These are phyloP conservation scores for Melanomma pulvis-pyrius DNA, from an alignment of 495 filamentous ascomycete genomes.

Conservation along the genomic window DNA sequence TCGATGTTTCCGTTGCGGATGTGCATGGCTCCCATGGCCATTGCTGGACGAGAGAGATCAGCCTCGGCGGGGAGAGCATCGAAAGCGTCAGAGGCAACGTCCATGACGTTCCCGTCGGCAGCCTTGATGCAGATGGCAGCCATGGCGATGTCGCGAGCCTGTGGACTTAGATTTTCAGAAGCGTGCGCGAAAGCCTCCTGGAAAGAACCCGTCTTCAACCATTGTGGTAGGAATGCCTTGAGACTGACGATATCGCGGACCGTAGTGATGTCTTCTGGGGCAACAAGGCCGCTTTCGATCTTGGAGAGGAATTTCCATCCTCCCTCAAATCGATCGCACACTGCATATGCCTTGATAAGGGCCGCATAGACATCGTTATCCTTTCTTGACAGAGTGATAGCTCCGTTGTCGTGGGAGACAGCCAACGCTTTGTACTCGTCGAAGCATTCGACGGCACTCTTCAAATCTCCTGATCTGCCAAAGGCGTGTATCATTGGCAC, in stretches of 20 bases:
- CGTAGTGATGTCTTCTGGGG: slow-evolving; percentile 57
- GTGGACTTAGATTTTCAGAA: slow-evolving; percentile 51
- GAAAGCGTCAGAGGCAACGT: slow-evolving; percentile 71
- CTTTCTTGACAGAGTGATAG: slow-evolving; percentile 68
- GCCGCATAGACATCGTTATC: slow-evolving; percentile 87
- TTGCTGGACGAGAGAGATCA: slow-evolving; percentile 65
- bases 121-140: slow-evolving; percentile 65
- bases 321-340: slow-evolving; percentile 74
- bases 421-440: slow-evolving; percentile 88
- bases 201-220: slow-evolving; percentile 64
- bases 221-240: slow-evolving; percentile 73
- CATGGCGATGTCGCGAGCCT: slow-evolving; percentile 58
- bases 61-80: slow-evolving; percentile 49
- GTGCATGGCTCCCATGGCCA: slow-evolving; percentile 82
- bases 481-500: slow-evolving; percentile 92
- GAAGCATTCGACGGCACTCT: slow-evolving; percentile 91
- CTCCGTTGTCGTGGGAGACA: slow-evolving; percentile 75
- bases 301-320: slow-evolving; percentile 81
- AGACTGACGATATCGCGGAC: slow-evolving; percentile 71
- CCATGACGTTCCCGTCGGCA: slow-evolving; percentile 76
- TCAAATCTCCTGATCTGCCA: slow-evolving; percentile 74
- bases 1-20: slow-evolving; percentile 77
- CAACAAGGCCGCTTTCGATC: slow-evolving; percentile 51
- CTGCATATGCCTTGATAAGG: slow-evolving; percentile 81
- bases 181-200: slow-evolving; percentile 67